Percentiles rank a stretch among this genome's conserved stretches.
phyloP scores from a whole-genome alignment of 305 asterid species.

The Andrographis paniculata region DNA sequence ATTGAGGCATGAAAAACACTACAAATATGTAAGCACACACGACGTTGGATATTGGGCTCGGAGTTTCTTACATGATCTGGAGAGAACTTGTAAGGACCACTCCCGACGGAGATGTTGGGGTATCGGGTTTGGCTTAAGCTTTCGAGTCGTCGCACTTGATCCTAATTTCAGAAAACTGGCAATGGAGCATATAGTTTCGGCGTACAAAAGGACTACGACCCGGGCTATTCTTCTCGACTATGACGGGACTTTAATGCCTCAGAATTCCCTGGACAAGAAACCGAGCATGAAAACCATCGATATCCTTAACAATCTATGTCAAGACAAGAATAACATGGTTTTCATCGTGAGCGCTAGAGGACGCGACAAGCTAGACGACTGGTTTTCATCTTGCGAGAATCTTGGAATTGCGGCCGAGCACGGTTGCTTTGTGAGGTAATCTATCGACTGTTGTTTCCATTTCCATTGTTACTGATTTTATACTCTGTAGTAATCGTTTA shows the following conservation, averaged over 20 bases:
- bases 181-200: conserved; percentile 86
- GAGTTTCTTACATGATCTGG: conserved; percentile 81
- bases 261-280: conserved; percentile 66
- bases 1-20: conserved; percentile 78
- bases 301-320: conserved; percentile 47
- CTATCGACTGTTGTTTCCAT: not conserved
- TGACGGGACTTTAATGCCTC: conserved; percentile 89
- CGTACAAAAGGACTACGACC: conserved; percentile 59
- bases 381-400: conserved; percentile 70
- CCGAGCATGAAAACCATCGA: conserved; percentile 63
- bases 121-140: conserved; percentile 77
- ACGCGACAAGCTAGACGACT: conserved; percentile 41
- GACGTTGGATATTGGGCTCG: conserved; percentile 91
- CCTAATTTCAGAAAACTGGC: conserved; percentile 71
- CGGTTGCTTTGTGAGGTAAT: conserved; percentile 66
- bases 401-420: conserved; percentile 90
- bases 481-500: not conserved
- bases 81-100: conserved; percentile 79
- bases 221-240: conserved; percentile 77
- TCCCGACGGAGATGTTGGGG: conserved; percentile 80
- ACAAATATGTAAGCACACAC: conserved; percentile 79
- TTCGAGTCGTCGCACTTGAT: conserved; percentile 79
- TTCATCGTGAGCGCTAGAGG: conserved; percentile 68
- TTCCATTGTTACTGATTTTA: not conserved
- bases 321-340: conserved; percentile 61